Percentiles rank a stretch among this genome's conserved stretches.
phyloP scores from a whole-genome alignment of 1,284 basidiomycete species.

The Tetrapyrgos nigripes region DNA sequence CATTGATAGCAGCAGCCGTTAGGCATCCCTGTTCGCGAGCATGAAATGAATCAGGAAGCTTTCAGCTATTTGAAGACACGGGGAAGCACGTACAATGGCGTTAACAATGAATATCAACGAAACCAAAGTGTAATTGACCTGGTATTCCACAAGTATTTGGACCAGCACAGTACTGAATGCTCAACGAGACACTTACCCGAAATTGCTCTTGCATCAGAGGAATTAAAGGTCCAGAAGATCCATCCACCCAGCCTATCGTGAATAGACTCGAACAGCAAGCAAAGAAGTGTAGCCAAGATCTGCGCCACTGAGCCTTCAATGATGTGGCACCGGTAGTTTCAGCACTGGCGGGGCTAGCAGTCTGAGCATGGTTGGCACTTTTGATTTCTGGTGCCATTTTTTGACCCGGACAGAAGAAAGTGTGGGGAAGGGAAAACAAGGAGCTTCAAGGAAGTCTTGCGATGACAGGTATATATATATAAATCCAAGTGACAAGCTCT shows the following conservation, averaged over 20 bases:
- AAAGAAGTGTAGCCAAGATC: conserved; percentile 30
- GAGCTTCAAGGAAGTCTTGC: not conserved
- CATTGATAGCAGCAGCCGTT: conserved; percentile 56
- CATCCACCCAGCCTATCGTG: conserved; percentile 53
- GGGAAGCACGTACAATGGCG: conserved; percentile 49
- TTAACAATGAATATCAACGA: conserved; percentile 56
- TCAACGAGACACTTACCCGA: too few relatives aligned
- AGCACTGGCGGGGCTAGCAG: not conserved
- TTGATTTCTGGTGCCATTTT: too few relatives aligned
- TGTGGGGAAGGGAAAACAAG: not conserved
- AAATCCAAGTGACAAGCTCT: too few relatives aligned
- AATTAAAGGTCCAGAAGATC: conserved; percentile 48
- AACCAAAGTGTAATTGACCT: conserved; percentile 55
- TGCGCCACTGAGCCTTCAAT: not conserved
- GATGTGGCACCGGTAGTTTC: not conserved
- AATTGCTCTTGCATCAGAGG: conserved; percentile 56
- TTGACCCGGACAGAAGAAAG: not conserved
- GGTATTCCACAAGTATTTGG: too few relatives aligned
- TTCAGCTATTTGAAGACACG: too few relatives aligned
- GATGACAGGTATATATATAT: not conserved
- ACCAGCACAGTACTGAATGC: too few relatives aligned
- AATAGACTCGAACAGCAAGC: conserved; percentile 43
- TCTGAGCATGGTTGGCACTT: not conserved
- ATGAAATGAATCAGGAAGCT: too few relatives aligned
- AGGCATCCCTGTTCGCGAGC: conserved; percentile 65